Evolutionary conservation across 345 rosid species (phyloP).

Genomic region (Pugionium cornutum): DNA sequence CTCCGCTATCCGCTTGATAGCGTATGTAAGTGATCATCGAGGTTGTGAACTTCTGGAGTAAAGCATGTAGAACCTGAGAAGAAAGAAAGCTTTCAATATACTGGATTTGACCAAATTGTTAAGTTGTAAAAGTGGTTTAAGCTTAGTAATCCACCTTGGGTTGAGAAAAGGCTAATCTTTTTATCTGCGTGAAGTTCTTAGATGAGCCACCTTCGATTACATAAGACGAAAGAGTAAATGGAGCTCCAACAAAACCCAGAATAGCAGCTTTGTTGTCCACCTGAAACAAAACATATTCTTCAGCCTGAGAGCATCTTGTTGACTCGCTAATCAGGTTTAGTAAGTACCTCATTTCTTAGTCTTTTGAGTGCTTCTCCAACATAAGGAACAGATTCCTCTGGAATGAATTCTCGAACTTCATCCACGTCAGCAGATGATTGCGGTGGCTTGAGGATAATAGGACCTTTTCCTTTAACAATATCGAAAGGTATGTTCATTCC

Average conservation of each 20-base stretch:
- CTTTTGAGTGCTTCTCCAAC: constrained; percentile 93
- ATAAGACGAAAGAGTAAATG: constrained; percentile 95
- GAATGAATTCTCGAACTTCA: constrained; percentile 79
- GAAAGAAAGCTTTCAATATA: neutral
- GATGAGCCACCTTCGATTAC: constrained; percentile 97
- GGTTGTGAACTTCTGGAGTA: constrained; percentile 79
- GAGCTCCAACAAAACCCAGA: constrained; percentile 96
- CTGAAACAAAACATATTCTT: constrained; percentile 45
- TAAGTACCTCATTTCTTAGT: constrained; percentile 78
- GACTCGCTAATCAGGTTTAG: neutral
- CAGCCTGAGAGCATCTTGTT: constrained; percentile 12
- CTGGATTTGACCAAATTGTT: neutral
- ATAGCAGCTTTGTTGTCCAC: constrained; percentile 80
- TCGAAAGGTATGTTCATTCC: constrained; percentile 99
- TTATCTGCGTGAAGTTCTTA: constrained; percentile 82
- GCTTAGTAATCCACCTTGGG: constrained; percentile 56
- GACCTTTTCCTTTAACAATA: constrained; percentile 96
- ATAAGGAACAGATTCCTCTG: constrained; percentile 86
- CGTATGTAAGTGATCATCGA: constrained; percentile 87
- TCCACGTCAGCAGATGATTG: constrained; percentile 66
- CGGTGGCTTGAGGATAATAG: constrained; percentile 79
- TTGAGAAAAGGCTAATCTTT: constrained; percentile 86
- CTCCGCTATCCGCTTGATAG: constrained; percentile 84
- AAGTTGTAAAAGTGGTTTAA: neutral
- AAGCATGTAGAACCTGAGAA: constrained; percentile 73